Evolutionary conservation across 208 protist species (phyloP).

Genomic region (Entamoeba moshkovskii): DNA sequence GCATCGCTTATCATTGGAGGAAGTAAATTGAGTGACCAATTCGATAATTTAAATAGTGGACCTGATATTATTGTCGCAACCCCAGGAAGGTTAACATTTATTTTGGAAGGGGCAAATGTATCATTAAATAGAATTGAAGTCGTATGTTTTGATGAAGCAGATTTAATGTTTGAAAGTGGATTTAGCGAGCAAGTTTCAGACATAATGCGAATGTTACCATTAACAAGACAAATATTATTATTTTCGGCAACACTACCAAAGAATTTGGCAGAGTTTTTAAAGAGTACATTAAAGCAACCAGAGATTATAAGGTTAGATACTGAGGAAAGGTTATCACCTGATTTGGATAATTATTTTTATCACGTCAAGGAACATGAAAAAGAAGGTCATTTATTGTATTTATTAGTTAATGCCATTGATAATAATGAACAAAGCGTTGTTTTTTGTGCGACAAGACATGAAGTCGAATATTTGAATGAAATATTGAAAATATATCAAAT

Average conservation of each 20-base stretch:
- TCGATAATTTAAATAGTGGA: constrained; percentile 73
- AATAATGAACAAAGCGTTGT: constrained; percentile 69
- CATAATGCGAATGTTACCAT: constrained; percentile 73
- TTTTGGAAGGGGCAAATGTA: constrained; percentile 70
- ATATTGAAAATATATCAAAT: constrained; percentile 65
- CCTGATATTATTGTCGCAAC: constrained; percentile 91
- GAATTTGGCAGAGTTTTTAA: constrained; percentile 28
- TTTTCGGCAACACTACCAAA: constrained; percentile 26
- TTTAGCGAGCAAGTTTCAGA: constrained; percentile 76
- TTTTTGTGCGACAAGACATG: constrained; percentile 70
- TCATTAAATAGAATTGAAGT: constrained; percentile 67
- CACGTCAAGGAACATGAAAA: constrained; percentile 77
- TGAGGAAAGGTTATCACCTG: constrained; percentile 70
- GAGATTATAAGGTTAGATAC: constrained; percentile 83
- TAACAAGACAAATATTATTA: constrained; percentile 44
- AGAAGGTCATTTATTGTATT: constrained; percentile 66
- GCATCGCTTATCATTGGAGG: constrained; percentile 82
- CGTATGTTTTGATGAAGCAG: constrained; percentile 95
- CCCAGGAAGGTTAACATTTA: constrained; percentile 89
- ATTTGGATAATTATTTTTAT: constrained; percentile 62
- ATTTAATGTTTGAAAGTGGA: constrained; percentile 94
- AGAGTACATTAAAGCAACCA: constrained; percentile 77
- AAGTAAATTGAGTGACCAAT: constrained; percentile 83
- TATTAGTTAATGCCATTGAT: constrained; percentile 65
- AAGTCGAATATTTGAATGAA: constrained; percentile 80